Base-by-base conservation (phyloP, 805 yeast genomes). In the Lachancea lanzarotensis region DNA sequence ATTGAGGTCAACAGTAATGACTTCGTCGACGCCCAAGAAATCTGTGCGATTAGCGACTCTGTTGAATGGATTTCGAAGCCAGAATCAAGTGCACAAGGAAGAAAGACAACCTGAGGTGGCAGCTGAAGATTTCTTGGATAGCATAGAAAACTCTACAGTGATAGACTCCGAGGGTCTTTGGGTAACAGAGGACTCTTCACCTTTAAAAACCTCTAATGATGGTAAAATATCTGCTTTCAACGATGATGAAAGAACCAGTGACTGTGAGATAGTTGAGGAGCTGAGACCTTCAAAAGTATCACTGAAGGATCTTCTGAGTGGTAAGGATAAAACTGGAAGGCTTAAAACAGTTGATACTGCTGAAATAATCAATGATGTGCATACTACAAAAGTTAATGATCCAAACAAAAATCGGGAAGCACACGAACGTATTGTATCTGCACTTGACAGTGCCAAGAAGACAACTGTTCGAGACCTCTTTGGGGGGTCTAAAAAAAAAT, bases 381-480 rank as follows among this genome's bases (percentile, higher is more conserved):
- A 42, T 29, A 42, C 31, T 11, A 29, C 33, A 11, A 34, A 39
- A 9, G 35, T 31, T 7, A 35, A 26, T 25, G 45, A 43, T 25
- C 38, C 38, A 13, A 33, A 22, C 25, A 43, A 43, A 18, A 35
- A 42, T 7, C 15, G 40, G 12, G 27, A 31, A 11, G 35, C 33
- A 8, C 47, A 44, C 40, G 43, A 38, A 15, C 43, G 47, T 9
- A 38, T 44, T 18, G 38, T 44, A 36, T 35, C 40, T 5, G 40
- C 43, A 9, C 35, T 44, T 4, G 30, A 17, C 1, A 52, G 48
- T 38, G 47, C 47, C 20, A 60, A 57, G 46, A 57, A 45, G 30
- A 54, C 63, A 1, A 51, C 51, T 12, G 46, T 60, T 12, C 56
- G 53, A 36, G 51, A 57, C 33, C 43, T 60, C 2, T 55, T 60